Conservation (phyloP, 352 stramenopile genomes). For the Phytopythium vexans region DNA sequence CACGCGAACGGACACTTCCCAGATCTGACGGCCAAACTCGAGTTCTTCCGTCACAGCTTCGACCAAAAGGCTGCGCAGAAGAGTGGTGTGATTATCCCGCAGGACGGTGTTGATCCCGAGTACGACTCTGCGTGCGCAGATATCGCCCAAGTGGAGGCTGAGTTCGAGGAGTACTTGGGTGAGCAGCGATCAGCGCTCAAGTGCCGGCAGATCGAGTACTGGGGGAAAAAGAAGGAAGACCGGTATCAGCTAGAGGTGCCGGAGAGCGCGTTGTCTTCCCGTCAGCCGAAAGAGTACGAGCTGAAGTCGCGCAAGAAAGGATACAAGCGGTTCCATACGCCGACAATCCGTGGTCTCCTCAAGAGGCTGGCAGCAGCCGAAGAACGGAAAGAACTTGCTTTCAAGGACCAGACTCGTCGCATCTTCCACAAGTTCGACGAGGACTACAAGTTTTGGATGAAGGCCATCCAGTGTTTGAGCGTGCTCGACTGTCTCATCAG, state of each 20-base stretch:
- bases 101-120: conserved; percentile 91
- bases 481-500: conserved; percentile 96
- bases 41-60: conserved; percentile 97
- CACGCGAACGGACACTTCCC: conserved; percentile 69
- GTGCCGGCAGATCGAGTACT: conserved; percentile 91
- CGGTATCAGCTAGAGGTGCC: conserved; percentile 93
- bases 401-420: conserved; percentile 87
- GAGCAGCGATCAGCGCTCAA: conserved; percentile 71
- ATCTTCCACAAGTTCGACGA: conserved; percentile 98
- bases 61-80: conserved; percentile 91
- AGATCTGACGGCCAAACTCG: conserved; percentile 89
- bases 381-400: conserved; percentile 67
- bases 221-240: conserved; percentile 95
- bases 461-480: conserved; percentile 88
- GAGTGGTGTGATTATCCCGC: conserved; percentile 91
- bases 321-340: conserved; percentile 91
- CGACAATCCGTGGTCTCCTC: conserved; percentile 80
- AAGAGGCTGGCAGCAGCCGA: conserved; percentile 74
- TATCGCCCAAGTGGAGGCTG: conserved; percentile 82
- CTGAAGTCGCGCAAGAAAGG: conserved; percentile 94
- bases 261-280: conserved; percentile 52
- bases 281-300: conserved; percentile 93
- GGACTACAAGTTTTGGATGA: conserved; percentile 92
- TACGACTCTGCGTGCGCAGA: conserved; percentile 92
- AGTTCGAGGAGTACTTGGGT: conserved; percentile 91